Evolutionary conservation across 495 filamentous ascomycete species (phyloP).

Genomic region (Aspergillus affinis): DNA sequence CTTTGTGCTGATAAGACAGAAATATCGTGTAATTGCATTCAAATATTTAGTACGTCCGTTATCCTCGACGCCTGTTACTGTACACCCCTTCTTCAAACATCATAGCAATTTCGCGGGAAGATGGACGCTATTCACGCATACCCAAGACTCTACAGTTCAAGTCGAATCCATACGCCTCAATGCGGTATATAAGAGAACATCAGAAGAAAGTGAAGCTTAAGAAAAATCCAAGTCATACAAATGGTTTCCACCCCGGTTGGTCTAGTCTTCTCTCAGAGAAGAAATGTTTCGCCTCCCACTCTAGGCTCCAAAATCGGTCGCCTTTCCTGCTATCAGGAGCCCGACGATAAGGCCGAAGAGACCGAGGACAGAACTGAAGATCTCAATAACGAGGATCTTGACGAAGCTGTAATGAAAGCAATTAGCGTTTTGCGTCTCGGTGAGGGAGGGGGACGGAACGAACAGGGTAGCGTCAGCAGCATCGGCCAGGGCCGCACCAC

Average conservation of each 20-base stretch:
- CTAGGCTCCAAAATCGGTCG: slow-evolving; percentile 65
- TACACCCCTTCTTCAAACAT: slow-evolving; percentile 25
- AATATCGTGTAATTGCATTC: neutral
- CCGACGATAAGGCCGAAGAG: slow-evolving; percentile 98
- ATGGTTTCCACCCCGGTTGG: slow-evolving; percentile 11
- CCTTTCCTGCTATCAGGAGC: slow-evolving; percentile 80
- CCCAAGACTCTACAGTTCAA: slow-evolving; percentile 29
- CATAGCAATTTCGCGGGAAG: slow-evolving; percentile 26
- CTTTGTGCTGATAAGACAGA: neutral
- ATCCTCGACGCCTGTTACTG: slow-evolving; percentile 31
- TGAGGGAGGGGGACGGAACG: slow-evolving; percentile 31
- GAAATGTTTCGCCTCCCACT: neutral
- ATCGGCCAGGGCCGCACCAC: slow-evolving; percentile 93
- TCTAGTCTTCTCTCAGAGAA: slow-evolving; percentile 19
- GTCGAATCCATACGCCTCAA: slow-evolving; percentile 45
- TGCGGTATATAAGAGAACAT: slow-evolving; percentile 39
- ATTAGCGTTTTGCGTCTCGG: slow-evolving; percentile 11
- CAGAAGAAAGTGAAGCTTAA: slow-evolving; percentile 14
- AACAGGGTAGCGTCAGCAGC: slow-evolving; percentile 90
- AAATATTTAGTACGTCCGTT: slow-evolving; percentile 8
- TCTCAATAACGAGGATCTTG: slow-evolving; percentile 98
- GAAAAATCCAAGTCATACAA: slow-evolving; percentile 30
- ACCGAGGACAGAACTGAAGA: slow-evolving; percentile 97
- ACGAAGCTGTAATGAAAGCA: slow-evolving; percentile 70
- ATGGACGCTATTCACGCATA: slow-evolving; percentile 32